phyloP scores from a whole-genome alignment of 148 eudicot species.

The Vaccinium myrtillus region DNA sequence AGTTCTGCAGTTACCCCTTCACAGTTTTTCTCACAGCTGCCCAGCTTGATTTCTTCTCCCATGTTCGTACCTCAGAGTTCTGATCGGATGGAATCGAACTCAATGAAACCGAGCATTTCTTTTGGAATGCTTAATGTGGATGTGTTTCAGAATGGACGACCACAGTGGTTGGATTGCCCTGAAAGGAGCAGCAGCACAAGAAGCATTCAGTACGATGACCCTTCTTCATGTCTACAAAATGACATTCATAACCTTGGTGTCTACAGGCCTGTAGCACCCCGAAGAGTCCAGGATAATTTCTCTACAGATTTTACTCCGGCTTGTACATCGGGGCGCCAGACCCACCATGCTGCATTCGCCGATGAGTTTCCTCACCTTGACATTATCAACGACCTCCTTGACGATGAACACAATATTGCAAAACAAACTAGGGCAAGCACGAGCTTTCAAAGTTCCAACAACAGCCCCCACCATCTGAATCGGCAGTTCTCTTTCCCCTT shows the following conservation, averaged over 20 bases:
- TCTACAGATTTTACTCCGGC: slow-evolving; percentile 39
- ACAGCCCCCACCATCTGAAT: slow-evolving; percentile 36
- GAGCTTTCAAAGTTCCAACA: slow-evolving; percentile 37
- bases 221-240: slow-evolving; percentile 29
- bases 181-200: slow-evolving; percentile 40
- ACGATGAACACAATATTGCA: slow-evolving; percentile 62
- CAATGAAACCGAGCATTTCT: slow-evolving; percentile 37
- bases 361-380: slow-evolving; percentile 98
- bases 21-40: slow-evolving; percentile 47
- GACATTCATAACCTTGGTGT: slow-evolving; percentile 39
- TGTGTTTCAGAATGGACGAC: slow-evolving; percentile 34
- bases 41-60: slow-evolving; percentile 38
- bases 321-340: slow-evolving; percentile 62
- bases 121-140: slow-evolving; percentile 45
- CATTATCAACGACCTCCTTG: slow-evolving; percentile 91
- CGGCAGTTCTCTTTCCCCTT: slow-evolving; percentile 55
- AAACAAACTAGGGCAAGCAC: slow-evolving; percentile 26
- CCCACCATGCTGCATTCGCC: slow-evolving; percentile 35
- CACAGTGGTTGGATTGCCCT: slow-evolving; percentile 50
- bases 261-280: slow-evolving; percentile 33
- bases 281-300: slow-evolving; percentile 38
- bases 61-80: slow-evolving; percentile 37
- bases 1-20: slow-evolving; percentile 40
- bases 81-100: slow-evolving; percentile 41
- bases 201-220: slow-evolving; percentile 32